Base-by-base conservation (phyloP, 2,329 filamentous ascomycete genomes). In the Fusarium buharicum region DNA sequence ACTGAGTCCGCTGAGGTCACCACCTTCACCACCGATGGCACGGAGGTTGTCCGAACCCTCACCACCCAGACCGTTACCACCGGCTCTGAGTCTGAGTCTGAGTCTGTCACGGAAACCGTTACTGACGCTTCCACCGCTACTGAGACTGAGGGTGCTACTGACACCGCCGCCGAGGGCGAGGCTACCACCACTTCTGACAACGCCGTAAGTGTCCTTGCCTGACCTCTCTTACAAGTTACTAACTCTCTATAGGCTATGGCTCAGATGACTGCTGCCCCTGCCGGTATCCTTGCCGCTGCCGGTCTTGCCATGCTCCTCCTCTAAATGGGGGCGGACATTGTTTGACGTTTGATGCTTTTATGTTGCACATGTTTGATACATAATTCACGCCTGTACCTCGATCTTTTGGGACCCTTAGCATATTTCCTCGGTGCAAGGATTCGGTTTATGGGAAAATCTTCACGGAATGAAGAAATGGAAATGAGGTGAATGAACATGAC, bases 251-350 rank as follows among this genome's bases (percentile, higher is more conserved):
- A 76, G 75, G 72, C 61, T 30, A 54, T 62, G 46, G 72, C 79
- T 37, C 75, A 79, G 55, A 73, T 74, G 68, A 82, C 81, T 44
- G 79, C 77, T 53, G 81, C 77, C 33, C 80, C 81, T 18, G 70
- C 72, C 24, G 82, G 81, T 53, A 62, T 83, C 44, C 59, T 84
- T 36, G 82, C 80, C 47, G 82, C 79, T 18, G 81, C 80, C 17
- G 82, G 82, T 69, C 56, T 84, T 40, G 81, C 79, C 36, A 79
- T 76, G 59, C 67, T 82, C 57, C 73, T 84, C 56, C 77, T 84
- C 56, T 84, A 81, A 79, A 63, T 62, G 24, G 51, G 53, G 54
- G 20, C 33, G 44, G 45, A 36, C 16, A 2, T n/a, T 45, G 41
- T 49, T 41, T 60, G 54, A 64, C 50, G 66, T 63, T 71, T 68